Conservation (phyloP, 2,329 filamentous ascomycete genomes). For the Cryphonectria radicalis region DNA sequence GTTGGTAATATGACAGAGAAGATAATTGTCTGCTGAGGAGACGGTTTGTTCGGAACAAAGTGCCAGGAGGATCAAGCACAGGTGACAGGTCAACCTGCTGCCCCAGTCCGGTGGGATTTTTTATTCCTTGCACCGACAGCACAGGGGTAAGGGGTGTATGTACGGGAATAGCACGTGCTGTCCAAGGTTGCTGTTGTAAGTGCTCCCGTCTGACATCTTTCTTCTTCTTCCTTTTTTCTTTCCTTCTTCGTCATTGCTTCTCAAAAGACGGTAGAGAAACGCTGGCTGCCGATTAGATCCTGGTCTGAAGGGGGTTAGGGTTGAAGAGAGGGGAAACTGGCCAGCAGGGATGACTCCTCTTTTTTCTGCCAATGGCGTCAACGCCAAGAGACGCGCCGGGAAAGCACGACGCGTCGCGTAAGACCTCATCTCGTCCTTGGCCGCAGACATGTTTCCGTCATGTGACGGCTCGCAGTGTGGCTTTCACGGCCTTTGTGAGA, state of each 20-base stretch:
- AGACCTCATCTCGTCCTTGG: background rate
- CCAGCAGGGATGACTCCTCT: background rate
- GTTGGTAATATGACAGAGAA: background rate
- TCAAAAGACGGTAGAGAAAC: background rate
- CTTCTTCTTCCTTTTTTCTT: background rate
- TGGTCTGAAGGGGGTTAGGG: background rate
- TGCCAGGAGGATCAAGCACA: background rate
- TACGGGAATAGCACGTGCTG: background rate
- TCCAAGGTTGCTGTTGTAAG: background rate
- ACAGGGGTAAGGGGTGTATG: background rate
- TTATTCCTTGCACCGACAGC: background rate
- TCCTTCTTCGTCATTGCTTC: background rate
- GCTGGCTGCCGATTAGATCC: background rate
- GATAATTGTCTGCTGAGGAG: background rate
- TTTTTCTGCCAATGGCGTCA: background rate
- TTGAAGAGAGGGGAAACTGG: background rate
- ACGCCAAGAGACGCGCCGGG: background rate
- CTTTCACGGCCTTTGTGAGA: background rate
- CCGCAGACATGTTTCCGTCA: background rate
- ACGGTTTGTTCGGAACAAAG: background rate
- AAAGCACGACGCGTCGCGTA: constrained; percentile 1
- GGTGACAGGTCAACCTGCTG: no score
- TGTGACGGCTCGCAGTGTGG: background rate
- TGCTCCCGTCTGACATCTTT: background rate
- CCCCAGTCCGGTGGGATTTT: background rate